Evolutionary conservation across 2,329 filamentous ascomycete genomes (phyloP).

Genomic region (Clonostachys byssicola): DNA sequence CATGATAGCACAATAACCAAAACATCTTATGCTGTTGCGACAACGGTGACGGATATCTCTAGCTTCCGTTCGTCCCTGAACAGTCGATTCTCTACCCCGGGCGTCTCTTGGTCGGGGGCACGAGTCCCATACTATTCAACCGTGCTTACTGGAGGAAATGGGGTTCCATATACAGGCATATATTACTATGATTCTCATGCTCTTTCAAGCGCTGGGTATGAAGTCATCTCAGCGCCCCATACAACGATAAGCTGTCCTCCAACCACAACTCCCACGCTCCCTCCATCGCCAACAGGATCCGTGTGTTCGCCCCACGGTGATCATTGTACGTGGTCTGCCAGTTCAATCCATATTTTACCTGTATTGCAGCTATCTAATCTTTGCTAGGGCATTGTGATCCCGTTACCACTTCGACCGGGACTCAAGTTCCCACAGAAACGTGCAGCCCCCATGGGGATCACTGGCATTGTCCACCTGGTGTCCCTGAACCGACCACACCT

Average conservation of each 20-base stretch:
- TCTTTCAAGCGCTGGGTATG: constrained; percentile 11
- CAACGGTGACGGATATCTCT: constrained; percentile 5
- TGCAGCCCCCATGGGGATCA: constrained; percentile 2
- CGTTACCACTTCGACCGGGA: not conserved
- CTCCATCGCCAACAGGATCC: constrained; percentile 6
- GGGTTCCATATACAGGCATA: constrained; percentile 11
- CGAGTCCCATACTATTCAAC: constrained; percentile 9
- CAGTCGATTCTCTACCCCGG: constrained; percentile 10
- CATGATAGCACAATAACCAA: too few species aligned
- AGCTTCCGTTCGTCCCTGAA: constrained; percentile 11
- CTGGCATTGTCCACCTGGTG: constrained; percentile 4
- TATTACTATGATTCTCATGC: constrained; percentile 11
- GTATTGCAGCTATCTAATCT: too few species aligned
- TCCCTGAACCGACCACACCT: constrained; percentile 1
- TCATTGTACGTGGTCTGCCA: constrained; percentile 4
- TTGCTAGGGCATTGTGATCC: constrained; percentile 5
- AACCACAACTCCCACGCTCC: constrained; percentile 2
- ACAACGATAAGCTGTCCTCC: constrained; percentile 3
- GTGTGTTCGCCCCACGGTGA: constrained; percentile 6
- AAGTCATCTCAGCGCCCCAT: constrained; percentile 6
- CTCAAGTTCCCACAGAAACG: not conserved
- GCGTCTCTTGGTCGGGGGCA: constrained; percentile 8
- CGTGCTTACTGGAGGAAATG: constrained; percentile 3
- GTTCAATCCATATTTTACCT: too few species aligned
- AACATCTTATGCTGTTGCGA: too few species aligned